Percentiles rank a stretch among this genome's conserved stretches.
Evolutionary conservation across 805 yeast genomes (phyloP).

Genomic region (Starmera pachycereana): DNA sequence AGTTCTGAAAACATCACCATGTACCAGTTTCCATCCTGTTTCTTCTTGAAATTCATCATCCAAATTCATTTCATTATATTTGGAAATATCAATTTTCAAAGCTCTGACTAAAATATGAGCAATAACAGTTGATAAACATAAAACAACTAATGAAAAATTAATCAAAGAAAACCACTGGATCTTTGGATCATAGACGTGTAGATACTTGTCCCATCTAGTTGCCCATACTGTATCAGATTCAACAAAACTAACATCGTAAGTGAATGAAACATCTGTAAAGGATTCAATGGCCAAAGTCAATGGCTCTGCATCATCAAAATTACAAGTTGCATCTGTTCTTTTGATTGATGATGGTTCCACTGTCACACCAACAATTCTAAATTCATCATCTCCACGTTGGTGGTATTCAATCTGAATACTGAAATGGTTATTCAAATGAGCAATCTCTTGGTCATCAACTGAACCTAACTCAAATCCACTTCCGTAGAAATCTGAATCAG

Average conservation of each 20-base stretch:
- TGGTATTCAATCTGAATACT: conserved; percentile 78
- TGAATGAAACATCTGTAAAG: conserved; percentile 54
- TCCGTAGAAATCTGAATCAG: conserved; percentile 57
- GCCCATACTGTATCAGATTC: conserved; percentile 83
- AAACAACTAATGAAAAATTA: conserved; percentile 74
- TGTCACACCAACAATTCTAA: conserved; percentile 84
- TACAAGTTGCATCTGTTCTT: conserved; percentile 27
- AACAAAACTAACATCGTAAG: conserved; percentile 74
- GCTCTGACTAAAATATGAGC: conserved; percentile 72
- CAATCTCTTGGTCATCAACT: conserved; percentile 43
- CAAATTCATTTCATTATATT: conserved; percentile 81
- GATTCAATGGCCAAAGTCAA: conserved; percentile 38
- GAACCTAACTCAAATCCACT: conserved; percentile 75
- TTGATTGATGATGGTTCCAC: conserved; percentile 59
- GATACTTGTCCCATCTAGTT: conserved; percentile 96
- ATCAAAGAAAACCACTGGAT: conserved; percentile 93
- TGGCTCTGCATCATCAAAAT: conserved; percentile 24
- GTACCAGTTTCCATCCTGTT: conserved; percentile 93
- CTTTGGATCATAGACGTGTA: conserved; percentile 84
- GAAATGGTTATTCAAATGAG: conserved; percentile 73
- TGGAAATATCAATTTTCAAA: conserved; percentile 72
- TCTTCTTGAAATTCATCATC: conserved; percentile 86
- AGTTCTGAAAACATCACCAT: conserved; percentile 89
- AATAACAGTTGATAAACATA: conserved; percentile 67
- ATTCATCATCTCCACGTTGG: conserved; percentile 50